These are phyloP conservation scores for Rhizopogon sp. DNA, from an alignment of 768 basidiomycete genomes.

Conservation along the genomic window DNA sequence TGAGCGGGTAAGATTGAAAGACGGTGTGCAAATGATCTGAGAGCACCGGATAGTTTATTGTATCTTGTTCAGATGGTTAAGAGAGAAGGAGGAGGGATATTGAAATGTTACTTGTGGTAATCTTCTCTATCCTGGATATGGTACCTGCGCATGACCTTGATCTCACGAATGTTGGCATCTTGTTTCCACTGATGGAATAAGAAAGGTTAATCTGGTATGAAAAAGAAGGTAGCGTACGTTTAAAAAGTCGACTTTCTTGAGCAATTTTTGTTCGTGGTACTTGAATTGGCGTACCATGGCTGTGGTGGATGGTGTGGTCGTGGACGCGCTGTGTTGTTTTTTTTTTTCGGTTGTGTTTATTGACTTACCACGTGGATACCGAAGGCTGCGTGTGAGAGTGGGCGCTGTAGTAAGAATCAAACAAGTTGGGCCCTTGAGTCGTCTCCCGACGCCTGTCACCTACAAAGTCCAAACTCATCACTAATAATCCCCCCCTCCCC, in stretches of 20 bases:
- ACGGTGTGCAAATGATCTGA: slow-evolving; percentile 83
- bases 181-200: slow-evolving; percentile 78
- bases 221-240: slow-evolving; percentile 48
- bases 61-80: slow-evolving; percentile 44
- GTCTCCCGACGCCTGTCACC: background rate
- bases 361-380: slow-evolving; percentile 23
- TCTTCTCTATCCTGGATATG: slow-evolving; percentile 94
- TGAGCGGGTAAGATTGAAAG: slow-evolving; percentile 82
- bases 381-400: slow-evolving; percentile 19
- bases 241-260: slow-evolving; percentile 96
- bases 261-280: slow-evolving; percentile 90
- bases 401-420: slow-evolving; percentile 6
- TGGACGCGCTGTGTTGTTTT: no score
- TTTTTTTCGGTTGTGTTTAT: background rate
- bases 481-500: no score
- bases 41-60: slow-evolving; percentile 89
- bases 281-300: slow-evolving; percentile 89
- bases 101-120: slow-evolving; percentile 68
- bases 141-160: slow-evolving; percentile 91
- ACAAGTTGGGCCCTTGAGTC: slow-evolving; percentile 1
- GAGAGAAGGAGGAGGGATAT: slow-evolving; percentile 9
- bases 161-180: slow-evolving; percentile 86
- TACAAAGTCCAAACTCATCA: no score
- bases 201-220: slow-evolving; percentile 1
- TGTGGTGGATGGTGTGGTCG: background rate